phyloP scores from a whole-genome alignment of 192 early-diverging fungal species.

The Entomortierella chlamydospora region DNA sequence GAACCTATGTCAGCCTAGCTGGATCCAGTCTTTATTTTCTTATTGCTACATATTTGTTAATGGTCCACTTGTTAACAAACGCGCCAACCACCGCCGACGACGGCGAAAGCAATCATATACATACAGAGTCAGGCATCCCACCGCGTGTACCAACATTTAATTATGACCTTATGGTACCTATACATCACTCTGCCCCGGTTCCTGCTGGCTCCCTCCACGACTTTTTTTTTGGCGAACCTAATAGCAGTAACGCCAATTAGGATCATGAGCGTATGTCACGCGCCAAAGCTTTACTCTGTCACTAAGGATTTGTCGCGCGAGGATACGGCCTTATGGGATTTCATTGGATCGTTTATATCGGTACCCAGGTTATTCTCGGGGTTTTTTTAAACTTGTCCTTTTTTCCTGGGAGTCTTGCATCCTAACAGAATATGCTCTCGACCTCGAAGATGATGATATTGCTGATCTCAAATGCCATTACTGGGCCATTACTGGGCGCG shows the following conservation, averaged over 20 bases:
- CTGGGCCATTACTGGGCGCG: slow-evolving; percentile 36
- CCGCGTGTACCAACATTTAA: neutral
- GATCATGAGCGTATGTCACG: neutral
- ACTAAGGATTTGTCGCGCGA: neutral
- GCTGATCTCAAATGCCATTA: slow-evolving; percentile 6
- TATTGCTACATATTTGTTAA: slow-evolving; percentile 29
- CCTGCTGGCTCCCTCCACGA: neutral
- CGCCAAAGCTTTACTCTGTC: neutral
- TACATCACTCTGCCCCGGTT: neutral
- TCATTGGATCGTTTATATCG: slow-evolving; percentile 27
- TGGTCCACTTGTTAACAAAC: slow-evolving; percentile 28
- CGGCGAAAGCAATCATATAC: neutral
- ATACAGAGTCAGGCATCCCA: neutral
- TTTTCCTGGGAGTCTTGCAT: slow-evolving; percentile 46
- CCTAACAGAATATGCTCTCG: slow-evolving; percentile 45
- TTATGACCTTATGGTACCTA: neutral
- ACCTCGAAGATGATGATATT: slow-evolving; percentile 33
- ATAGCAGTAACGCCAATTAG: neutral
- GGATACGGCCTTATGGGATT: slow-evolving; percentile 21
- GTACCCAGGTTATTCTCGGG: slow-evolving; percentile 7
- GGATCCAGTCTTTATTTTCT: slow-evolving; percentile 37
- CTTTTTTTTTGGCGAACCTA: neutral
- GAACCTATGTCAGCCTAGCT: slow-evolving; percentile 46
- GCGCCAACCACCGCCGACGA: too few relatives aligned
- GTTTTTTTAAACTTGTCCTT: slow-evolving; percentile 12